Conservation (phyloP, 2,329 filamentous ascomycete genomes). For the Penicillium aurantiogriseum region DNA sequence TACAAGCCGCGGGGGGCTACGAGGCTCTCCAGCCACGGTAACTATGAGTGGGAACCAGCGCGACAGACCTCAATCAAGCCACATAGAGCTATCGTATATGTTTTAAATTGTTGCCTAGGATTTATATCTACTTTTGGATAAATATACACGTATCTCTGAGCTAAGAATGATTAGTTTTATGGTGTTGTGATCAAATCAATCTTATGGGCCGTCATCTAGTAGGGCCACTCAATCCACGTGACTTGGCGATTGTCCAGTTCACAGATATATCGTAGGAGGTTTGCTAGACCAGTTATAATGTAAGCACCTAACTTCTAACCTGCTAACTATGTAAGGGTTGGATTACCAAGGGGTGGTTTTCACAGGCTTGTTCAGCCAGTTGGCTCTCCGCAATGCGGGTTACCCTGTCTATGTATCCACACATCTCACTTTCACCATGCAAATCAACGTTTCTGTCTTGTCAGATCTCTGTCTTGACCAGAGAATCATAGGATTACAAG, state of each 20-base stretch:
- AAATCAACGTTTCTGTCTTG: neutral
- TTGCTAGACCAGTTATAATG: neutral
- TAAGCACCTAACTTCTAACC: neutral
- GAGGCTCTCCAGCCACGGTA: neutral
- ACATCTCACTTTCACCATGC: neutral
- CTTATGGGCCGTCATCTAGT: neutral
- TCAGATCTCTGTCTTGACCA: neutral
- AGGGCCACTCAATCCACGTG: neutral
- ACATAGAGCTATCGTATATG: neutral
- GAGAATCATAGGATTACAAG: neutral
- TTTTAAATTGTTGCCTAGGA: neutral
- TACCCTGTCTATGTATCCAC: neutral
- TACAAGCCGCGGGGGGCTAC: neutral
- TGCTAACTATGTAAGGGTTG: too few species aligned
- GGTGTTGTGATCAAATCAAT: neutral
- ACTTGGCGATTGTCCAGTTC: neutral
- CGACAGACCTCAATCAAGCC: neutral
- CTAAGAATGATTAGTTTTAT: too few species aligned
- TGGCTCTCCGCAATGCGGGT: too few species aligned
- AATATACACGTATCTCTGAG: neutral
- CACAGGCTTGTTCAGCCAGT: too few species aligned
- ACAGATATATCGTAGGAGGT: too few species aligned
- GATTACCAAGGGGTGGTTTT: neutral
- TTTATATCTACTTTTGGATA: fast-evolving
- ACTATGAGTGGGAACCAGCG: neutral